Conservation (phyloP, 192 early-diverging fungal genomes). For the Phycomyces nitens region DNA sequence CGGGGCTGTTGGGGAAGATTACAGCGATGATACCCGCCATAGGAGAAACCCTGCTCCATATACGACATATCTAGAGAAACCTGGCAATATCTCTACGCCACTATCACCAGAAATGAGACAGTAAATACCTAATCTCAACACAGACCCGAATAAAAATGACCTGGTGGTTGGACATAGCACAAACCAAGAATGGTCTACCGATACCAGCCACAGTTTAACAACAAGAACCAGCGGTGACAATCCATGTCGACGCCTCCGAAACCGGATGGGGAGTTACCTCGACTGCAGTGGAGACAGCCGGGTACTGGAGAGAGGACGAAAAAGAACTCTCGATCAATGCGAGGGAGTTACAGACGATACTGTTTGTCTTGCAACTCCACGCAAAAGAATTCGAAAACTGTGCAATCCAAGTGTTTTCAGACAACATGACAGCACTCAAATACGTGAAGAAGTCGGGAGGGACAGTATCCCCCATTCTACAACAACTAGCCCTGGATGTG, state of each 20-base stretch:
- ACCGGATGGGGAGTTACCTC: slow-evolving; percentile 16
- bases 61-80: slow-evolving; percentile 9
- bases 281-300: neutral
- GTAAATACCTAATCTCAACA: neutral
- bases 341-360: slow-evolving; percentile 12
- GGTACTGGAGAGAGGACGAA: slow-evolving; percentile 12
- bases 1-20: slow-evolving; percentile 9
- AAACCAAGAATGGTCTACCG: slow-evolving; percentile 6
- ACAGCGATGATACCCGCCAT: slow-evolving; percentile 21
- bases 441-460: slow-evolving; percentile 16
- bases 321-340: slow-evolving; percentile 8
- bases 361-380: slow-evolving; percentile 7
- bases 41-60: slow-evolving; percentile 11
- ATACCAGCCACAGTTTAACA: neutral
- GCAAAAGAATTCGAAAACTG: neutral
- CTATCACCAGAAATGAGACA: slow-evolving; percentile 6
- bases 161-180: slow-evolving; percentile 6
- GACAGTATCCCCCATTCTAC: slow-evolving; percentile 9
- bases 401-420: slow-evolving; percentile 1
- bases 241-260: slow-evolving; percentile 13
- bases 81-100: neutral
- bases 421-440: slow-evolving; percentile 26
- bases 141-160: neutral
- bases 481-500: slow-evolving; percentile 16
- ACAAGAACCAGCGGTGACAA: neutral